phyloP scores from a whole-genome alignment of 495 filamentous ascomycete species.

The Elaphomyces granulatus region DNA sequence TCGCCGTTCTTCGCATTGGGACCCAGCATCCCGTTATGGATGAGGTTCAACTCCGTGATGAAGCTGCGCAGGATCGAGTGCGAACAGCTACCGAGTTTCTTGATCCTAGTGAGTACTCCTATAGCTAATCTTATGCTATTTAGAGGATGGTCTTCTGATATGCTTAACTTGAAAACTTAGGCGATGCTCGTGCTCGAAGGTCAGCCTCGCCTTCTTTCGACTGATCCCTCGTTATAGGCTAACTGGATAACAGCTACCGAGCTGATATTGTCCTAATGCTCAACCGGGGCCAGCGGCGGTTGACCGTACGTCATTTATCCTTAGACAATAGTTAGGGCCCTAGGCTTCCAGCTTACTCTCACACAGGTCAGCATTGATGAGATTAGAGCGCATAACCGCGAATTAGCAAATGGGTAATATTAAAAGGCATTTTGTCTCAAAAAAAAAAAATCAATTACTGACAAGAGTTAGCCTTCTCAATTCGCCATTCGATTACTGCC shows the following conservation, averaged over 20 bases:
- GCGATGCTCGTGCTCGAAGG: conserved; percentile 45
- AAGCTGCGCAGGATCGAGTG: conserved; percentile 65
- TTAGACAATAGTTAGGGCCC: too few species aligned
- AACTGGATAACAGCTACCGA: conserved; percentile 42
- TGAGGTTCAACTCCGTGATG: conserved; percentile 58
- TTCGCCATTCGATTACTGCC: conserved; percentile 72
- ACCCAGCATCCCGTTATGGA: conserved; percentile 54
- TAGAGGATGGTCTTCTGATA: too few species aligned
- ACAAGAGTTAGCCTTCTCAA: conserved; percentile 45
- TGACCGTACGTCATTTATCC: conserved; percentile 36
- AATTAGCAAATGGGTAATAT: conserved; percentile 66
- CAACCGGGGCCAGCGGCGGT: conserved; percentile 64
- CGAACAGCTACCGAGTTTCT: conserved; percentile 73
- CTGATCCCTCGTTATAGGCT: too few species aligned
- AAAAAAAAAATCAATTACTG: conserved; percentile 8
- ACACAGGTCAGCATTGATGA: conserved; percentile 81
- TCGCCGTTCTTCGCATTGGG: too few species aligned
- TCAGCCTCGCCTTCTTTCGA: conserved; percentile 11
- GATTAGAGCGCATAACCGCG: conserved; percentile 75
- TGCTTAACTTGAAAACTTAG: too few species aligned
- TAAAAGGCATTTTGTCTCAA: not conserved
- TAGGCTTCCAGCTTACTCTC: too few species aligned
- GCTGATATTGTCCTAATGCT: conserved; percentile 87
- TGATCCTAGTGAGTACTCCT: conserved; percentile 52
- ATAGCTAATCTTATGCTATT: not conserved